These are phyloP conservation scores for Giardia muris DNA, from an alignment of 208 protist species.

Conservation along the genomic window DNA sequence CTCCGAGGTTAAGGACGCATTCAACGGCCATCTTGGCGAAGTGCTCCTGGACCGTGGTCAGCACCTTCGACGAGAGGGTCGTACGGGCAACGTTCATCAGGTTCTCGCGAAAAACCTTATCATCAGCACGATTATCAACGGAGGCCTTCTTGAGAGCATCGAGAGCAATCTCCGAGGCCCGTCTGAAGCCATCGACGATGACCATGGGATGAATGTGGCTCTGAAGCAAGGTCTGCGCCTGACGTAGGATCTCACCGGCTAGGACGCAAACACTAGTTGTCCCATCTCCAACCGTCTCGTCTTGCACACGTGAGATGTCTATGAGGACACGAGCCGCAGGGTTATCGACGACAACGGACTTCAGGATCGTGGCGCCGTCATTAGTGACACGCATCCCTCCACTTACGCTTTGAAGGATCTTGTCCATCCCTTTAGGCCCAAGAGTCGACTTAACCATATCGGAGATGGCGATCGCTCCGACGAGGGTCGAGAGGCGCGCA, in stretches of 20 bases:
- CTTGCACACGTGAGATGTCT: constrained; percentile 57
- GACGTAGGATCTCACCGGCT: constrained; percentile 85
- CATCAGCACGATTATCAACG: constrained; percentile 58
- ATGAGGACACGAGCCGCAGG: constrained; percentile 92
- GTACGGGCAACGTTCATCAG: constrained; percentile 92
- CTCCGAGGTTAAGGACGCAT: constrained; percentile 70
- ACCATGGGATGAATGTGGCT: constrained; percentile 93
- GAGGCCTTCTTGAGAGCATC: constrained; percentile 33
- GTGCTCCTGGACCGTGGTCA: constrained; percentile 78
- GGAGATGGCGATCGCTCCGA: constrained; percentile 73
- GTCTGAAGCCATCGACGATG: constrained; percentile 59
- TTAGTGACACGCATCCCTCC: constrained; percentile 82
- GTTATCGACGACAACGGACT: constrained; percentile 88
- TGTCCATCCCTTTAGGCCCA: constrained; percentile 94
- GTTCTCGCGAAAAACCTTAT: constrained; percentile 73
- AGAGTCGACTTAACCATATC: constrained; percentile 96
- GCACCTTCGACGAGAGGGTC: constrained; percentile 90
- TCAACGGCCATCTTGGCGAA: constrained; percentile 94
- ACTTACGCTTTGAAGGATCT: constrained; percentile 59
- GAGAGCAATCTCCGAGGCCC: neutral
- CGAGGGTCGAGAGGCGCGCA: constrained; percentile 48
- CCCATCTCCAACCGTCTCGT: constrained; percentile 96
- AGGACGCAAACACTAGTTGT: constrained; percentile 95
- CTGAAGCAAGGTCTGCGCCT: constrained; percentile 81
- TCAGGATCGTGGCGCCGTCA: constrained; percentile 98